Evolutionary conservation across 2,329 filamentous ascomycete species (phyloP), one percentile per base, ranked within the genome.

Genomic region (Phyllosticta paracitricarpa): DNA sequence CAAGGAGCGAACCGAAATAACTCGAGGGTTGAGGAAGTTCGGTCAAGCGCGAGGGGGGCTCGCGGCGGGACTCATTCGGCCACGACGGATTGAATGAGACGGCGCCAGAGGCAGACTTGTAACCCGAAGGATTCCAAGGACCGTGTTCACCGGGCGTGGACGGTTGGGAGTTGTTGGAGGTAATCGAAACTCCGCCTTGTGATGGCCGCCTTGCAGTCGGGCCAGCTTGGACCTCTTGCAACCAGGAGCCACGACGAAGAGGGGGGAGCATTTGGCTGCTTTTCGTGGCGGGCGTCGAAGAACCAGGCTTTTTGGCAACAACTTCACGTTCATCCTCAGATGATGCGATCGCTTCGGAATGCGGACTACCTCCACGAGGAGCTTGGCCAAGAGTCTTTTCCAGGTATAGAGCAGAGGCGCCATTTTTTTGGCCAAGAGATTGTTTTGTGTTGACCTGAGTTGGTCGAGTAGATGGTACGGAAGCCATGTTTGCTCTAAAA

Each of bases 271-370:
- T 86, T 89, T 57, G 74, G 66, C 76, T 81, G 55, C 52, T 48
- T n/a, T 58, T 72, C 68, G 55, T 66, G 67, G 57, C 68, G 62
- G 28, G 67, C 5, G 55, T 40, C 17, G 58, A 17, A 2, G 51
- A 25, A 2, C 35, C 26, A 25, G 58, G 33, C 35, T 63, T 61
- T 26, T 59, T 61, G 19, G 51, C 56, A 6, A 62, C 57, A n/a
- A 55, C 48, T 63, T 96, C 89, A 62, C 79, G 82, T 74, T 99
- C 94, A 73, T 97, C 94, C 73, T 97, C 94, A 12, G 92, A 97
- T 66, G 93, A 97, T 58, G 89, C 91, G 63, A 97, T 79, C 58
- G 90, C 93, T 72, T 97, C 93, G 3, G 92, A 97, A 71, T 97
- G 94, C 24, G 93, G 93, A 1, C 93, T 97, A 7, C 60, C 60